phyloP scores from a whole-genome alignment of 2,329 filamentous ascomycete genomes.

The Talaromyces albobiverticillius region DNA sequence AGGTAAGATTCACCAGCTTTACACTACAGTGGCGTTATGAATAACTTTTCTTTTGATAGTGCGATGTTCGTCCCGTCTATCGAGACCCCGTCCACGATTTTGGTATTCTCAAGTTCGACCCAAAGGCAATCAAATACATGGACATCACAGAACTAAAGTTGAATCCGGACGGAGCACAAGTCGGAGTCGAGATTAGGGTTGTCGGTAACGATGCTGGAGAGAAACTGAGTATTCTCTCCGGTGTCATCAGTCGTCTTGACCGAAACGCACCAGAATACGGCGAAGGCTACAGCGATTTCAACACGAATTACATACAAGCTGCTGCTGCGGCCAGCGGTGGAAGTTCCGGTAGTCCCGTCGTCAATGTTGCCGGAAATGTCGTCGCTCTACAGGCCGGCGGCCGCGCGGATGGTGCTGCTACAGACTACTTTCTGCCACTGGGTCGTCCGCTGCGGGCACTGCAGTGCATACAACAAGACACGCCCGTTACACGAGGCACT shows the following conservation, averaged over 20 bases:
- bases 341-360: conserved; percentile 96
- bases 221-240: conserved; percentile 95
- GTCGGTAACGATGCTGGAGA: conserved; percentile 98
- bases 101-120: conserved; percentile 93
- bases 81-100: conserved; percentile 98
- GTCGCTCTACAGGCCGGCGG: conserved; percentile 93
- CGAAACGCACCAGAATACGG: conserved; percentile 97
- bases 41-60: conserved; percentile 53
- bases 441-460: conserved; percentile 86
- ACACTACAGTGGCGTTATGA: too few relatives aligned
- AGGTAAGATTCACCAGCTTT: conserved; percentile 41
- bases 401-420: conserved; percentile 88
- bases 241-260: conserved; percentile 93
- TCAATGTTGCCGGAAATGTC: conserved; percentile 89
- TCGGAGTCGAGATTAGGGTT: conserved; percentile 91
- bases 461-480: conserved; percentile 74
- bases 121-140: conserved; percentile 97
- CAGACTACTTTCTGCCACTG: conserved; percentile 93
- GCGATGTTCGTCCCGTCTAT: conserved; percentile 94
- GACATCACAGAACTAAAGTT: conserved; percentile 75
- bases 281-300: conserved; percentile 98
- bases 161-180: conserved; percentile 77
- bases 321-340: conserved; percentile 95
- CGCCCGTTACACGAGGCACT: conserved; percentile 81
- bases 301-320: conserved; percentile 93